A percentile compares a stretch with the other conserved stretches of the same genome.
phyloP scores from a whole-genome alignment of 805 yeast genomes.

The Peterozyma toletana region DNA sequence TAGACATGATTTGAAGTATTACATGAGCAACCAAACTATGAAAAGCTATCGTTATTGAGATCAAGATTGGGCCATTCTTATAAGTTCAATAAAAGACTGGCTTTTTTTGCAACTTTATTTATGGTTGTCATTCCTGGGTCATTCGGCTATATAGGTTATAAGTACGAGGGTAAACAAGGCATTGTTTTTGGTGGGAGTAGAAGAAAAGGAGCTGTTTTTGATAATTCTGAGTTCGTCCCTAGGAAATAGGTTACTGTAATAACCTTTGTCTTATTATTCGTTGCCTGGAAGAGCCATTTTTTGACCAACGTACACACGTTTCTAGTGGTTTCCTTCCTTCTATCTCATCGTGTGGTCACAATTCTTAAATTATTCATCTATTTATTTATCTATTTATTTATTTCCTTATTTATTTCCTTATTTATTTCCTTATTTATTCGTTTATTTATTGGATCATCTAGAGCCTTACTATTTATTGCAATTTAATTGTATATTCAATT shows the following conservation, averaged over 20 bases:
- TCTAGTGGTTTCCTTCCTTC: too few relatives aligned
- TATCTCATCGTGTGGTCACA: too few relatives aligned
- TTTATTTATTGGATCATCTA: too few relatives aligned
- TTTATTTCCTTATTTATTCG: too few relatives aligned
- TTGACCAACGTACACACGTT: too few relatives aligned
- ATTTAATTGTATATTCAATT: too few relatives aligned
- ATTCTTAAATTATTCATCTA: too few relatives aligned
- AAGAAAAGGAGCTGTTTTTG: constrained; percentile 1
- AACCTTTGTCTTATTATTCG: too few relatives aligned
- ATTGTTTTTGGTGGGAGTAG: not conserved
- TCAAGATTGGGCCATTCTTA: constrained; percentile 1
- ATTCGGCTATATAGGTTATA: constrained; percentile 1
- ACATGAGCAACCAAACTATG: constrained; percentile 5
- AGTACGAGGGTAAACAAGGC: constrained; percentile 6
- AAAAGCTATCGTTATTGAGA: constrained; percentile 1
- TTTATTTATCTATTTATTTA: too few relatives aligned
- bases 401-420: too few relatives aligned
- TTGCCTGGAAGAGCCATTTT: too few relatives aligned
- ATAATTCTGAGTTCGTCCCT: constrained; percentile 1
- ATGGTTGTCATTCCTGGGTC: constrained; percentile 5
- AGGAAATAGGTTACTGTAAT: not conserved
- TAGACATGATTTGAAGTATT: not conserved
- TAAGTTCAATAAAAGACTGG: constrained; percentile 6
- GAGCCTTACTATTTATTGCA: too few relatives aligned
- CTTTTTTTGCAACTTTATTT: constrained; percentile 1